A percentile compares a stretch with the other conserved stretches of the same genome.
These are phyloP conservation scores for Mucor lusitanicus DNA, from an alignment of 371 early-diverging fungal species.

Conservation along the genomic window DNA sequence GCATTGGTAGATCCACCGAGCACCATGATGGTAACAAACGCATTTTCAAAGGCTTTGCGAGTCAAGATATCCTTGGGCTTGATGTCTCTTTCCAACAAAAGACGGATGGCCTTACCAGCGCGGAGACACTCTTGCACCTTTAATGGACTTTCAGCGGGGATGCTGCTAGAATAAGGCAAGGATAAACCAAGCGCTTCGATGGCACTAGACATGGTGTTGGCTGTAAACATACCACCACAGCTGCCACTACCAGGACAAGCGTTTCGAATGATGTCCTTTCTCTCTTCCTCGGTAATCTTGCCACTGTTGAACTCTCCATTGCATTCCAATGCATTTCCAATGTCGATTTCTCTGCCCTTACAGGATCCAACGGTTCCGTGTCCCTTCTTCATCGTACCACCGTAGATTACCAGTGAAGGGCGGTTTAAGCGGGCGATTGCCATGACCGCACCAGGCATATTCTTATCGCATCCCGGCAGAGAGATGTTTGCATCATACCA, in stretches of 20 bases:
- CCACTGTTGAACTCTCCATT: slow-evolving; percentile 92
- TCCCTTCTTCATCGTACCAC: slow-evolving; percentile 85
- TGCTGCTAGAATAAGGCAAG: slow-evolving; percentile 90
- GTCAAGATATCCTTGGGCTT: slow-evolving; percentile 95
- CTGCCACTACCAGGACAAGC: slow-evolving; percentile 96
- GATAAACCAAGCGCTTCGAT: slow-evolving; percentile 96
- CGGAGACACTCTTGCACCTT: slow-evolving; percentile 87
- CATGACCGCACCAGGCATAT: slow-evolving; percentile 97
- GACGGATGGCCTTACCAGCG: slow-evolving; percentile 83
- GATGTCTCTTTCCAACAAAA: slow-evolving; percentile 85
- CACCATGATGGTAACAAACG: slow-evolving; percentile 88
- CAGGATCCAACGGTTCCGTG: slow-evolving; percentile 56
- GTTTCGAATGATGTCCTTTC: slow-evolving; percentile 80
- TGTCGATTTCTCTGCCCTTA: slow-evolving; percentile 71
- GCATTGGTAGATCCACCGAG: slow-evolving; percentile 97
- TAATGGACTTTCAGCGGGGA: slow-evolving; percentile 81
- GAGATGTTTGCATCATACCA: slow-evolving; percentile 49
- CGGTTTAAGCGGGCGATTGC: slow-evolving; percentile 95
- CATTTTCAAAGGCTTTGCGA: slow-evolving; percentile 92
- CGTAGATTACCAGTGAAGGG: slow-evolving; percentile 94
- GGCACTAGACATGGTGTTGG: slow-evolving; percentile 96
- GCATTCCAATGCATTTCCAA: slow-evolving; percentile 92
- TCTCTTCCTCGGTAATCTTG: slow-evolving; percentile 82
- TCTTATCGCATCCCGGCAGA: slow-evolving; percentile 88
- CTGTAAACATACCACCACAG: slow-evolving; percentile 96